Evolutionary conservation across 2,329 filamentous ascomycete genomes (phyloP).

Genomic region (Nannizzia gypsea): DNA sequence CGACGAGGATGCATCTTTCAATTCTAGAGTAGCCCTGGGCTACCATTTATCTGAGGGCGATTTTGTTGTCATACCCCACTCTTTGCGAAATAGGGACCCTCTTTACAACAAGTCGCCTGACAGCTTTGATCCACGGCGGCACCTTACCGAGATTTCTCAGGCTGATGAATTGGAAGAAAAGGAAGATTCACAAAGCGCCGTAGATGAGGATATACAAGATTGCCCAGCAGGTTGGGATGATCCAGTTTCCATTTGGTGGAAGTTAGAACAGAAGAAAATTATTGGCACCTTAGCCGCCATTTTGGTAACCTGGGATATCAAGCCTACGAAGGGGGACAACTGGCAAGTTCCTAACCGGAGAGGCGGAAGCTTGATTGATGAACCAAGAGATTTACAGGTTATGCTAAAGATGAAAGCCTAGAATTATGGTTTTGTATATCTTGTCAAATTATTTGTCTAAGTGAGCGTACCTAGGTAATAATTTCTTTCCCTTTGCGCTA

Average conservation of each 20-base stretch:
- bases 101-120: constrained; percentile 31
- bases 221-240: neutral
- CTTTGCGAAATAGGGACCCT: constrained; percentile 33
- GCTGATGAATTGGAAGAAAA: constrained; percentile 26
- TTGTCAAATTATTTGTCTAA: neutral
- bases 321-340: constrained; percentile 31
- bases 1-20: constrained; percentile 25
- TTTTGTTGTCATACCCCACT: constrained; percentile 35
- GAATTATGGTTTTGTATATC: neutral
- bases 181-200: neutral
- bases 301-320: constrained; percentile 46
- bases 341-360: constrained; percentile 43
- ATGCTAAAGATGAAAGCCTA: constrained; percentile 37
- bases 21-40: constrained; percentile 22
- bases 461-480: no score
- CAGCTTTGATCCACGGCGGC: constrained; percentile 35
- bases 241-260: constrained; percentile 37
- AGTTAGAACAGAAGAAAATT: constrained; percentile 41
- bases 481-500: neutral
- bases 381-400: constrained; percentile 44
- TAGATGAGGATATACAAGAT: neutral
- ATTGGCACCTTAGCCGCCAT: constrained; percentile 42
- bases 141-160: constrained; percentile 37
- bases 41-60: constrained; percentile 34
- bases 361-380: constrained; percentile 39